phyloP scores from a whole-genome alignment of 2,329 filamentous ascomycete species.

The Gnomoniopsis smithogilvyi region DNA sequence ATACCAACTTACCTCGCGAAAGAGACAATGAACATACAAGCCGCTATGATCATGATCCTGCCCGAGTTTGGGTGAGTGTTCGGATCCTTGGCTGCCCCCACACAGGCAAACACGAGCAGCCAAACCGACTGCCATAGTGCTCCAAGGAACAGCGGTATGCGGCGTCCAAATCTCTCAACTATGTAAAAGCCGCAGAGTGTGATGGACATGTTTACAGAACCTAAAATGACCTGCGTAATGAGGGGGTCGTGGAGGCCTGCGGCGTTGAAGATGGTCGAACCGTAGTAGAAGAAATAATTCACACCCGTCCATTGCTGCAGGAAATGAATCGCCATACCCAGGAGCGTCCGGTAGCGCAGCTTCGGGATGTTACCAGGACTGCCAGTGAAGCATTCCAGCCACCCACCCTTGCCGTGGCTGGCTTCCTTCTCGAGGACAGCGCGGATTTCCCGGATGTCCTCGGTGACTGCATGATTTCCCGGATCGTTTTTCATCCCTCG shows the following conservation, averaged over 20 bases:
- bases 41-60: slow-evolving; percentile 67
- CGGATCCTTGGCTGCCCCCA: slow-evolving; percentile 43
- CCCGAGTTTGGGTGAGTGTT: slow-evolving; percentile 44
- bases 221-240: slow-evolving; percentile 64
- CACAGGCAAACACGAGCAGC: slow-evolving; percentile 60
- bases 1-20: slow-evolving; percentile 46
- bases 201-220: slow-evolving; percentile 64
- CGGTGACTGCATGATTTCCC: slow-evolving; percentile 40
- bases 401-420: slow-evolving; percentile 43
- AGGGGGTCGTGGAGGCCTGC: slow-evolving; percentile 65
- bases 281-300: slow-evolving; percentile 59
- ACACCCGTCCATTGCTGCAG: slow-evolving; percentile 66
- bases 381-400: slow-evolving; percentile 60
- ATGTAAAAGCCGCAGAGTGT: slow-evolving; percentile 66
- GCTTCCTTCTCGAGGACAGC: slow-evolving; percentile 43
- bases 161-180: slow-evolving; percentile 64
- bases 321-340: slow-evolving; percentile 62
- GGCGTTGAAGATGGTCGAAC: slow-evolving; percentile 62
- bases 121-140: slow-evolving; percentile 65
- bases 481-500: slow-evolving; percentile 43
- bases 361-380: slow-evolving; percentile 37
- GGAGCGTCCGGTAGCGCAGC: slow-evolving; percentile 59
- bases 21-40: slow-evolving; percentile 70
- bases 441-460: slow-evolving; percentile 52
- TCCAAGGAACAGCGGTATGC: slow-evolving; percentile 62